Percentiles rank a stretch among this genome's conserved stretches.
Evolutionary conservation across 495 filamentous ascomycete genomes (phyloP).

Genomic region (Aspergillus panamensis): DNA sequence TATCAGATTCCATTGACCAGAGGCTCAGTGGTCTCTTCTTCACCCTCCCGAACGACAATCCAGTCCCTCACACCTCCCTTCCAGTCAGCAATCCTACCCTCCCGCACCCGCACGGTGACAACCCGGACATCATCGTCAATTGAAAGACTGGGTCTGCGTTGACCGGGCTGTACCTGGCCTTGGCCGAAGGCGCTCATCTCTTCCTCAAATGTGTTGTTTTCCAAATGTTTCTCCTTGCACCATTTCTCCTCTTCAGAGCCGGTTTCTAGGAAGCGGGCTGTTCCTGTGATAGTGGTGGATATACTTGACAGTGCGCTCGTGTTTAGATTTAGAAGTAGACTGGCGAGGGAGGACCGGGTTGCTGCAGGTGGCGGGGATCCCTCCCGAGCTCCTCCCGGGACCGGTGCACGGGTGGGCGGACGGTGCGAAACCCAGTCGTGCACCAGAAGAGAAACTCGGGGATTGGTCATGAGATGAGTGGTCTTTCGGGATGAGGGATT

Average conservation of each 20-base stretch:
- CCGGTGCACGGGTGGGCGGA: conserved; percentile 66
- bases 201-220: conserved; percentile 81
- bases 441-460: conserved; percentile 88
- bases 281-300: conserved; percentile 86
- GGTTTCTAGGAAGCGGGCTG: conserved; percentile 64
- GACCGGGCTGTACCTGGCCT: conserved; percentile 29
- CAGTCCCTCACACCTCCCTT: conserved; percentile 75
- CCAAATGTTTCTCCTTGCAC: conserved; percentile 76
- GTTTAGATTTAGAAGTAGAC: conserved; percentile 83
- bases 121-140: conserved; percentile 70
- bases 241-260: conserved; percentile 77
- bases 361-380: conserved; percentile 62
- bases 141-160: conserved; percentile 47
- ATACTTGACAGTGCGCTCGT: conserved; percentile 84
- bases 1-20: conserved; percentile 38
- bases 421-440: conserved; percentile 98
- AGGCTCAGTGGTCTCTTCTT: conserved; percentile 19
- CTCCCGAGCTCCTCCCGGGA: conserved; percentile 49
- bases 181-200: conserved; percentile 47
- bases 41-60: conserved; percentile 47
- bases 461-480: conserved; percentile 79
- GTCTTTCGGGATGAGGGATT: conserved; percentile 87
- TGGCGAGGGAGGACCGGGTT: conserved; percentile 68
- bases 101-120: conserved; percentile 67
- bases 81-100: conserved; percentile 78